A percentile compares a stretch with the other conserved stretches of the same genome.
Conservation (phyloP, 75 land plant species). For the Ceratopteris richardii region DNA sequence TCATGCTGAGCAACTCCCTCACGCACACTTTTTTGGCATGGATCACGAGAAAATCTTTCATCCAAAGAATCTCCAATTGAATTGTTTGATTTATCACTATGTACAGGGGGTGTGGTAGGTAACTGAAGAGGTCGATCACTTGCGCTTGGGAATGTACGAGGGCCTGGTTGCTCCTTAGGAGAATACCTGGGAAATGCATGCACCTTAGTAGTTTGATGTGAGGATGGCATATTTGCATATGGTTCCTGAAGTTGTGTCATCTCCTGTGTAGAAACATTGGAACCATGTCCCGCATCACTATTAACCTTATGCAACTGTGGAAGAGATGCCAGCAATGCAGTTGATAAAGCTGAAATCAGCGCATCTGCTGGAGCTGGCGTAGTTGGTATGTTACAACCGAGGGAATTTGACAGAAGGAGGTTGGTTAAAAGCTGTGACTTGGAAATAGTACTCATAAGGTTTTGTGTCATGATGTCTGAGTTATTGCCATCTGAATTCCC, state of each 20-base stretch:
- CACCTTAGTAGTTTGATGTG: too few relatives aligned
- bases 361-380: background rate
- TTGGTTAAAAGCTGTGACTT: constrained; percentile 5
- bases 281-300: background rate
- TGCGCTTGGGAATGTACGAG: too few relatives aligned
- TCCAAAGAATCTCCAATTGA: background rate
- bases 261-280: background rate
- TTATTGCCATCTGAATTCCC: background rate
- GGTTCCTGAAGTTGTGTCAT: background rate
- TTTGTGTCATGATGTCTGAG: background rate
- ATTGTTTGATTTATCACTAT: background rate
- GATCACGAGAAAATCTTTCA: background rate
- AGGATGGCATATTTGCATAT: background rate
- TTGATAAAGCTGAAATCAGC: constrained; percentile 1
- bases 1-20: background rate
- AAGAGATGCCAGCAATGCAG: constrained; percentile 1
- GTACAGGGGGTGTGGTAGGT: constrained; percentile 1
- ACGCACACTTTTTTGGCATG: background rate
- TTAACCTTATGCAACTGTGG: background rate
- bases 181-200: too few relatives aligned
- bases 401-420: background rate
- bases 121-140: too few relatives aligned
- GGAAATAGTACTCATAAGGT: background rate
- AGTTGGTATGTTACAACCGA: background rate
- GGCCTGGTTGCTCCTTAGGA: too few relatives aligned